Evolutionary conservation across 257 asterid species (phyloP).

Genomic region (Nicotiana paniculata): DNA sequence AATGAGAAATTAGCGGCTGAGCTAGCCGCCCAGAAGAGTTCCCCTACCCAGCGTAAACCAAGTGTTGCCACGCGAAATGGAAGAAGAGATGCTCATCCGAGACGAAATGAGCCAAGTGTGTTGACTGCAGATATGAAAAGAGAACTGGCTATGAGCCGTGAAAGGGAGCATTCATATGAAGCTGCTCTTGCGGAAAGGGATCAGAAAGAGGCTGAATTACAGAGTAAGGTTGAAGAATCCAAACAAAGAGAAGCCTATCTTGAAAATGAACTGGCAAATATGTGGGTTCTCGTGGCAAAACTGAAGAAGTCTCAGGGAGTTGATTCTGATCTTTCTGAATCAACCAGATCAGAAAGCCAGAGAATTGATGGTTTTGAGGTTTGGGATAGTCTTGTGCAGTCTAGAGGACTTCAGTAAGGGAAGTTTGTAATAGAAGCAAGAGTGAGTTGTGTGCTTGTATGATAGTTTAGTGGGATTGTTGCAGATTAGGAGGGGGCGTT

Average conservation of each 20-base stretch:
- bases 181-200: constrained; percentile 71
- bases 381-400: constrained; percentile 8
- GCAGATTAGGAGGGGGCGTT: neutral
- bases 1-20: constrained; percentile 70
- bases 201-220: constrained; percentile 65
- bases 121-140: constrained; percentile 53
- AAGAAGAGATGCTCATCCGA: constrained; percentile 50
- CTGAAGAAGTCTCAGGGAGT: constrained; percentile 62
- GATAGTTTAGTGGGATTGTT: constrained; percentile 5
- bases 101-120: constrained; percentile 43
- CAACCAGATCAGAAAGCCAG: constrained; percentile 20
- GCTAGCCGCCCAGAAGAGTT: constrained; percentile 59
- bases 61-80: constrained; percentile 48
- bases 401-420: neutral
- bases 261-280: constrained; percentile 93
- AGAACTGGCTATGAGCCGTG: constrained; percentile 68
- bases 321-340: constrained; percentile 42
- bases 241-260: constrained; percentile 91
- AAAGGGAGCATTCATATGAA: constrained; percentile 77
- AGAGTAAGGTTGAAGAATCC: constrained; percentile 80
- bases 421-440: neutral
- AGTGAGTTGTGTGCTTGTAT: neutral
- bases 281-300: constrained; percentile 95
- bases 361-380: constrained; percentile 31
- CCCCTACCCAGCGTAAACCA: constrained; percentile 62